Conservation (phyloP, 1,284 basidiomycete species). For the Rhodofomes roseus region DNA sequence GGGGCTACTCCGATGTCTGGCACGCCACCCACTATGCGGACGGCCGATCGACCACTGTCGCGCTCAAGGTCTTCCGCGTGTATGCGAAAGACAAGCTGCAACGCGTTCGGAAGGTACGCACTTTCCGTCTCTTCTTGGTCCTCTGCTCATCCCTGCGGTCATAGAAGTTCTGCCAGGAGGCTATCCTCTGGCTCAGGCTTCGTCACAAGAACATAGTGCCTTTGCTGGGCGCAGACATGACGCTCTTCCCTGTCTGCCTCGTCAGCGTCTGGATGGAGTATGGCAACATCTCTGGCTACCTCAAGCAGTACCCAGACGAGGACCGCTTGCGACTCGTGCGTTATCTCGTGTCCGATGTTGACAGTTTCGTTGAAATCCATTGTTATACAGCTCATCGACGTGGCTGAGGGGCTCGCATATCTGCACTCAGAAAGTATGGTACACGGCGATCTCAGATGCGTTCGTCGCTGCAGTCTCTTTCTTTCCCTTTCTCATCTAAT, state of each 20-base stretch:
- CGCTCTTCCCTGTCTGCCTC: slow-evolving; percentile 1
- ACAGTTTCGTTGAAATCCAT: not conserved
- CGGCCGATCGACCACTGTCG: not conserved
- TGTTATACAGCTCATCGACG: not conserved
- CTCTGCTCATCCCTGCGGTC: not conserved
- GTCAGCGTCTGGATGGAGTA: slow-evolving; percentile 3
- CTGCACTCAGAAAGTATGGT: not conserved
- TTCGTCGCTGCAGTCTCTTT: not conserved
- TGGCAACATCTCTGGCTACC: slow-evolving; percentile 1
- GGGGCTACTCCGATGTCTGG: slow-evolving; percentile 3
- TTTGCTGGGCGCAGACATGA: slow-evolving; percentile 1
- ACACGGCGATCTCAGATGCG: slow-evolving; percentile 5
- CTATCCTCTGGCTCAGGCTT: slow-evolving; percentile 1
- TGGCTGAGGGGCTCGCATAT: slow-evolving; percentile 1
- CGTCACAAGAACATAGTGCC: slow-evolving; percentile 5
- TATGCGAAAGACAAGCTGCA: not conserved
- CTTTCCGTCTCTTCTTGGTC: not conserved
- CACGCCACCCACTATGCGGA: not conserved
- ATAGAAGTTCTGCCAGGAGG: slow-evolving; percentile 7
- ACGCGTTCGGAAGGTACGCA: not conserved
- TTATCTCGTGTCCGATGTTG: too few species aligned
- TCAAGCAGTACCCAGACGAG: not conserved
- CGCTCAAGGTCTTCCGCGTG: slow-evolving; percentile 1
- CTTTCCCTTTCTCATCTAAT: not conserved
- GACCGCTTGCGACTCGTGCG: not conserved